phyloP scores from a whole-genome alignment of 2,329 filamentous ascomycete species.

The Penicillium sp. region DNA sequence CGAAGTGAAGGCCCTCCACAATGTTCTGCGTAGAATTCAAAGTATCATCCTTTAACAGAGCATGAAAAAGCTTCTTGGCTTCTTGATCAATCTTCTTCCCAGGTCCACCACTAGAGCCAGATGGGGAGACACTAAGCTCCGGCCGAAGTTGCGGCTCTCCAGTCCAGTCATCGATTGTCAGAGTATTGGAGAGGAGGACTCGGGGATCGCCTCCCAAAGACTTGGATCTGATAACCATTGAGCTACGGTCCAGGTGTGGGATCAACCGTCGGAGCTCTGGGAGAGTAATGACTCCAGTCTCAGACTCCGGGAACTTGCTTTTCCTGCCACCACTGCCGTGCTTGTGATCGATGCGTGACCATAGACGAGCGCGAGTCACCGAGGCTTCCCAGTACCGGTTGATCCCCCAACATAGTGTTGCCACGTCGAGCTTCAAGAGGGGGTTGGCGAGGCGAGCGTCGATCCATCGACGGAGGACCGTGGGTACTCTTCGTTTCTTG shows the following conservation, averaged over 20 bases:
- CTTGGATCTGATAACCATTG: conserved; percentile 32
- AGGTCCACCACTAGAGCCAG: conserved; percentile 6
- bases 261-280: conserved; percentile 30
- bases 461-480: conserved; percentile 36
- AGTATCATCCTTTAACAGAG: conserved; percentile 29
- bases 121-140: conserved; percentile 34
- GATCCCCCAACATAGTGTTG: conserved; percentile 44
- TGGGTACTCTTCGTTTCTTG: conserved; percentile 28
- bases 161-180: conserved; percentile 42
- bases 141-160: conserved; percentile 40
- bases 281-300: conserved; percentile 16
- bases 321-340: conserved; percentile 16
- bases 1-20: conserved; percentile 23
- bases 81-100: conserved; percentile 37
- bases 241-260: conserved; percentile 39
- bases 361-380: conserved; percentile 38
- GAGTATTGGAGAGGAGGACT: conserved; percentile 35
- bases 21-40: conserved; percentile 4
- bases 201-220: conserved; percentile 8
- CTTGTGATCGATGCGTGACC: conserved; percentile 34
- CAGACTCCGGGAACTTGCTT: not conserved
- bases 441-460: conserved; percentile 34
- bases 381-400: conserved; percentile 44
- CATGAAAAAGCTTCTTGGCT: conserved; percentile 39
- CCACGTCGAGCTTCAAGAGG: conserved; percentile 38